These are phyloP conservation scores for Phytophthora citrophthora DNA, from an alignment of 352 stramenopile genomes.

Conservation along the genomic window DNA sequence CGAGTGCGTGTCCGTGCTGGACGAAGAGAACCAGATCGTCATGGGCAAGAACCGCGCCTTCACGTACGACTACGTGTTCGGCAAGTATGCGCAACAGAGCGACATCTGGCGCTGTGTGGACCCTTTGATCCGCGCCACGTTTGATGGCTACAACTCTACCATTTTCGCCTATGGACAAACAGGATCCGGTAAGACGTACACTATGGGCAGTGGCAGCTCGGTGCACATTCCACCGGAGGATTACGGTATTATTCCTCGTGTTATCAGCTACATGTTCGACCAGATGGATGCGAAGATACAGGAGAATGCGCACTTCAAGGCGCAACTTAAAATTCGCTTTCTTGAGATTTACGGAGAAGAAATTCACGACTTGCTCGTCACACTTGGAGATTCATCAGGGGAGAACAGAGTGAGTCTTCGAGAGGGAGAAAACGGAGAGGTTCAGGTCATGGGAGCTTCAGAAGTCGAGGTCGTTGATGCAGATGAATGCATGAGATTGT, in stretches of 20 bases:
- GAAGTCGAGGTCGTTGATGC: slow-evolving; percentile 72
- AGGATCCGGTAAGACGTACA: slow-evolving; percentile 88
- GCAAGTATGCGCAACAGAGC: slow-evolving; percentile 83
- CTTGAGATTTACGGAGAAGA: slow-evolving; percentile 94
- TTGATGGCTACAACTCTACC: slow-evolving; percentile 91
- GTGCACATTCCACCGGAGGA: slow-evolving; percentile 82
- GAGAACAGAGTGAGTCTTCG: slow-evolving; percentile 85
- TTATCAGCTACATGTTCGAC: slow-evolving; percentile 87
- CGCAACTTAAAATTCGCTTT: slow-evolving; percentile 86
- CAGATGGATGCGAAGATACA: slow-evolving; percentile 68
- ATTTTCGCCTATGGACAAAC: slow-evolving; percentile 92
- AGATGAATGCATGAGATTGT: slow-evolving; percentile 80
- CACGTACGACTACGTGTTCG: slow-evolving; percentile 92
- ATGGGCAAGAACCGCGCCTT: slow-evolving; percentile 91
- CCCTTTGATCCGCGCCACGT: slow-evolving; percentile 79
- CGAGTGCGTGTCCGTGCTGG: slow-evolving; percentile 86
- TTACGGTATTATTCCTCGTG: slow-evolving; percentile 88
- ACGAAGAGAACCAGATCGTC: slow-evolving; percentile 84
- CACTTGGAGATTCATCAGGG: slow-evolving; percentile 59
- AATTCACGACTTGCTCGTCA: slow-evolving; percentile 89
- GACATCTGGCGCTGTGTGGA: slow-evolving; percentile 89
- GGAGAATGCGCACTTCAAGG: slow-evolving; percentile 66
- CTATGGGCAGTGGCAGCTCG: slow-evolving; percentile 88
- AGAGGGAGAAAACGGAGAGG: slow-evolving; percentile 81
- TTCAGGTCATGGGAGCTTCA: slow-evolving; percentile 82